Evolutionary conservation across 176 grass and related monocot genomes (phyloP).

Genomic region (Musa itinerans): DNA sequence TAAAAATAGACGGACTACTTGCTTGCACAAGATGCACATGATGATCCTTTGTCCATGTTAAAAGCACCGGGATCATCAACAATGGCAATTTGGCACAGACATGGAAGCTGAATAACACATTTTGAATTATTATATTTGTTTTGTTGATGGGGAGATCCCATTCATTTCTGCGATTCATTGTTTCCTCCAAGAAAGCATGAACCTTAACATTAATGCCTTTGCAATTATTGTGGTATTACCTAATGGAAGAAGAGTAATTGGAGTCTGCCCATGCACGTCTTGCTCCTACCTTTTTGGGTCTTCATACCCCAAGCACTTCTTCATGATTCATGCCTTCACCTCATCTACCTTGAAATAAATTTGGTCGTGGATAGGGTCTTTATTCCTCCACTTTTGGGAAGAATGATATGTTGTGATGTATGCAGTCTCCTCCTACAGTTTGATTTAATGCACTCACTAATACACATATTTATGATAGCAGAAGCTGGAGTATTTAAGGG

Average conservation of each 20-base stretch:
- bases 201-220: neutral
- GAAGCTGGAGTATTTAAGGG: neutral
- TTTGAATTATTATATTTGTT: neutral
- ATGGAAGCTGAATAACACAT: no score
- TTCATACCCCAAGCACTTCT: neutral
- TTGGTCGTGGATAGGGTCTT: neutral
- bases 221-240: neutral
- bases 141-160: neutral
- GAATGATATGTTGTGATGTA: neutral
- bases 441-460: neutral
- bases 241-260: neutral
- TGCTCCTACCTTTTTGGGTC: neutral
- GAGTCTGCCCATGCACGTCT: neutral
- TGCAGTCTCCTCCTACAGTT: neutral
- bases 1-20: no score
- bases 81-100: no score
- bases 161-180: neutral
- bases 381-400: neutral
- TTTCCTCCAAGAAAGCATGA: neutral
- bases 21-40: no score
- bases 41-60: no score
- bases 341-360: neutral
- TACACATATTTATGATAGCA: neutral
- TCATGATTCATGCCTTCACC: neutral
- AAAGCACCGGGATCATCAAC: no score